Evolutionary conservation across 345 rosid species (phyloP), one percentile per base, ranked within the genome.

Genomic region (Erodium maritimum): DNA sequence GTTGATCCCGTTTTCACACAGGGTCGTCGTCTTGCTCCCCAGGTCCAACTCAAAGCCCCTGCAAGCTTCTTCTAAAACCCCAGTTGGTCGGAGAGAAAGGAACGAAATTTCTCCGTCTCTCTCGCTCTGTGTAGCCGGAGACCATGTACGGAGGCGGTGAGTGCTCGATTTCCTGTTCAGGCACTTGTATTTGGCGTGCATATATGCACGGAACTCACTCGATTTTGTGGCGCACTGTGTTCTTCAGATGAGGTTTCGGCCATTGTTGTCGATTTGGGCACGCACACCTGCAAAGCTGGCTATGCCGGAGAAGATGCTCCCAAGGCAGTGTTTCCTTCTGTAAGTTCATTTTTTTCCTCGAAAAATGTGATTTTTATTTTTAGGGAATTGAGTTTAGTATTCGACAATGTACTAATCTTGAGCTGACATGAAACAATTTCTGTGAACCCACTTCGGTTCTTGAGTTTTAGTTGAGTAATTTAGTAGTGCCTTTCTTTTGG

Each of bases 261-360:
- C 48, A 86, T 90, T 62, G 99, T 94, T 19, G 73, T 94, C 58
- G 99, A 94, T 85, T 69, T 94, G 70, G 99, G 99, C 18, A 85
- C 95, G 29, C 97, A 90, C 81, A 90, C 97, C 68, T 94, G 97
- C 77, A 94, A 94, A 62, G 99, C 99, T 55, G 99, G 99, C 64
- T 94, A 87, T 69, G 99, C 99, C 5, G 99, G 97, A 3, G 99
- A 94, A 80, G 99, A 94, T 80, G 93, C 96, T 68, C 97, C 97
- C 37, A 94, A 94, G 73, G 99, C 99, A 42, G 97, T 94, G 5
- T 94, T 94, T 59, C 96, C 99, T 67, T 90, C 99, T 25, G 96
- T 90, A 65, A 82, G 84, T 64, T 57, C 57, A 29, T 29, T 61
- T 55, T 24, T 23, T 29, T 23, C 33, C 11, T 10, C 14, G 48